Conservation (phyloP, 768 basidiomycete genomes). For the Panaeolus papilionaceus region DNA sequence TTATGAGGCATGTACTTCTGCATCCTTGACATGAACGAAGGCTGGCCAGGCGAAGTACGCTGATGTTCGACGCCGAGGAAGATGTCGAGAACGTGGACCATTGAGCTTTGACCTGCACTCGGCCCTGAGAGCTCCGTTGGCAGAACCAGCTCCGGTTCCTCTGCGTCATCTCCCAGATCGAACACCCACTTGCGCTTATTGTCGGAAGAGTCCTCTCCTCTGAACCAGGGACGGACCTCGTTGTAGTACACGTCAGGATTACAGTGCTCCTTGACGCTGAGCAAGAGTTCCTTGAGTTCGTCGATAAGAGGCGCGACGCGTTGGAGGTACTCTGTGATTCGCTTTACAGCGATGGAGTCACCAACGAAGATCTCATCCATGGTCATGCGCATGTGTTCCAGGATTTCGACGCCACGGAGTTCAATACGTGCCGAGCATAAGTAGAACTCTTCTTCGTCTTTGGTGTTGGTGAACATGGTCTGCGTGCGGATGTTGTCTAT, state of each 20-base stretch:
- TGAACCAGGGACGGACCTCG: conserved; percentile 81
- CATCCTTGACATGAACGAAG: conserved; percentile 73
- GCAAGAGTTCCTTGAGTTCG: conserved; percentile 64
- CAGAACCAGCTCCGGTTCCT: conserved; percentile 47
- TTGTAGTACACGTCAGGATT: conserved; percentile 77
- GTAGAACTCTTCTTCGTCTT: conserved; percentile 89
- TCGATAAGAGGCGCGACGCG: conserved; percentile 62
- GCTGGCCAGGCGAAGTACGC: conserved; percentile 33
- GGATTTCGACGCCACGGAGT: conserved; percentile 80
- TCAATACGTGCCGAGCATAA: conserved; percentile 87
- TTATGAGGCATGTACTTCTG: conserved; percentile 83
- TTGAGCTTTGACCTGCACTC: conserved; percentile 83
- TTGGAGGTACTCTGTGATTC: conserved; percentile 68
- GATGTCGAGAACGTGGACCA: conserved; percentile 78
- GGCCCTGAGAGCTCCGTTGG: conserved; percentile 78
- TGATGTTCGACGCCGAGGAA: conserved; percentile 75
- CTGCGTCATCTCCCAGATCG: conserved; percentile 48
- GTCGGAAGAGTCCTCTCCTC: conserved; percentile 66
- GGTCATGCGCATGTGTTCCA: conserved; percentile 83
- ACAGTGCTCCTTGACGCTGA: conserved; percentile 71
- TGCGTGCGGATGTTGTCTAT: conserved; percentile 67
- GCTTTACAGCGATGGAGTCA: conserved; percentile 66
- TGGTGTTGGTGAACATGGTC: conserved; percentile 78
- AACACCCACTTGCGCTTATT: conserved; percentile 54
- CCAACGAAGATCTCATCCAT: conserved; percentile 91